Evolutionary conservation across 2,329 filamentous ascomycete species (phyloP), one percentile per base, ranked within the genome.

Genomic region (Botryotinia convoluta): DNA sequence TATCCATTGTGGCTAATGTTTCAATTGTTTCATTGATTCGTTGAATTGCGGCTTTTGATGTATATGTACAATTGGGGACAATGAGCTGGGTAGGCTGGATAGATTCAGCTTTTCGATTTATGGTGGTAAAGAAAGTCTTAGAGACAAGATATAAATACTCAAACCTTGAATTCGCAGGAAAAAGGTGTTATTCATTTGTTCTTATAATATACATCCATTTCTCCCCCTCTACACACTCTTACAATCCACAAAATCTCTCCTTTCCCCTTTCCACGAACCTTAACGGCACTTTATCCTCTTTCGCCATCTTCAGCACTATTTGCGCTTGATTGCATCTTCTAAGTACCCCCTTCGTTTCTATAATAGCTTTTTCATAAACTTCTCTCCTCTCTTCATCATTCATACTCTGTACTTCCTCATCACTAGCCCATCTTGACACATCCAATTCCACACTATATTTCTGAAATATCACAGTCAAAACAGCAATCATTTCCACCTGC

Each of bases 401-500:
- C 79, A 80, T 80, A 61, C 29, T 51, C 29, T 57, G 62, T 39
- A 80, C 67, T 42, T 80, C 72, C 22, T 77, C 76, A 71, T 80
- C 79, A 61, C 71, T 77, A 6, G 78, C 79, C 78, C 78, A 80
- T 54, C 76, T 74, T 10, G 63, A 59, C 7, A 80, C 79, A 73
- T 78, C 79, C 22, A 81, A 69, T 61, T 81, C 79, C 12, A 80
- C 76, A n/a, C 72, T 75, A 65, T 79, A 79, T 37, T 73, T 72
- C 45, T 76, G 69, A 51, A 80, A 79, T 3, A 80, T 62, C 0
- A 73, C 72, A 18, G 81, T 76, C 12, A 83, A 54, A 3, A 81
- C 75, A 39, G 81, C 80, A 37, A 78, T 79, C 59, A 80, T 78
- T 75, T 83, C 81, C 4, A 82, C 81, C 51, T 81, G 78, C 4